Evolutionary conservation across 306 rosid species (phyloP).

Genomic region (Cicer cuneatum): DNA sequence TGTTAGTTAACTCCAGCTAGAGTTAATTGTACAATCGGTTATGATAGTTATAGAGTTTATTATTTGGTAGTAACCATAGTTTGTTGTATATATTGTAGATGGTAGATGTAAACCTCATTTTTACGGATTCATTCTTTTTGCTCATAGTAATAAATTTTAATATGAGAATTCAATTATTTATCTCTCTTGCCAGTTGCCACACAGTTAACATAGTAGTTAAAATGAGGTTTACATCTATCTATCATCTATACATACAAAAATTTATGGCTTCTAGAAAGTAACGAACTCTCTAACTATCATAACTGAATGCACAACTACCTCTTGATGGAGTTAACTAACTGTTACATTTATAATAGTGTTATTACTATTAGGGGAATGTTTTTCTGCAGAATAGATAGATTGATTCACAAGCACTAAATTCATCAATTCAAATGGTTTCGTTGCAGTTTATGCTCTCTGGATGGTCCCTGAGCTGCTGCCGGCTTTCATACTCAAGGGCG

Average conservation of each 20-base stretch:
- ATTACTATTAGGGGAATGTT: not conserved
- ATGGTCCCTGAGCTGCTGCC: conserved; percentile 84
- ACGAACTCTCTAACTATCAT: not conserved
- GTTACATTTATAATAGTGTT: not conserved
- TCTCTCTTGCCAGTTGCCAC: not conserved
- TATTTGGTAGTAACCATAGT: not conserved
- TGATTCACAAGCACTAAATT: not conserved
- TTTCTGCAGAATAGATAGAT: not conserved
- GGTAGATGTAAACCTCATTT: not conserved
- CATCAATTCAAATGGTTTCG: not conserved
- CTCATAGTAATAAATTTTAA: not conserved
- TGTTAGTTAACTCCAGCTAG: not conserved
- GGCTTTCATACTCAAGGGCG: conserved; percentile 79
- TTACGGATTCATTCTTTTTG: not conserved
- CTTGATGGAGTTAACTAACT: not conserved
- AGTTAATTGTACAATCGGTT: not conserved
- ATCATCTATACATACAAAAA: not conserved
- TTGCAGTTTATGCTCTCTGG: conserved; percentile 92
- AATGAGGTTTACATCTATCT: not conserved
- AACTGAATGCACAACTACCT: too few relatives aligned
- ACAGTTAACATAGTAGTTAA: not conserved
- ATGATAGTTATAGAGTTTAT: not conserved
- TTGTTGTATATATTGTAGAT: not conserved
- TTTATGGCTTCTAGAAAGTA: not conserved
- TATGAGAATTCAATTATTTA: not conserved